Percentiles rank a stretch among this genome's conserved stretches.
Conservation (phyloP, 352 stramenopile genomes). For the Globisporangium solare region DNA sequence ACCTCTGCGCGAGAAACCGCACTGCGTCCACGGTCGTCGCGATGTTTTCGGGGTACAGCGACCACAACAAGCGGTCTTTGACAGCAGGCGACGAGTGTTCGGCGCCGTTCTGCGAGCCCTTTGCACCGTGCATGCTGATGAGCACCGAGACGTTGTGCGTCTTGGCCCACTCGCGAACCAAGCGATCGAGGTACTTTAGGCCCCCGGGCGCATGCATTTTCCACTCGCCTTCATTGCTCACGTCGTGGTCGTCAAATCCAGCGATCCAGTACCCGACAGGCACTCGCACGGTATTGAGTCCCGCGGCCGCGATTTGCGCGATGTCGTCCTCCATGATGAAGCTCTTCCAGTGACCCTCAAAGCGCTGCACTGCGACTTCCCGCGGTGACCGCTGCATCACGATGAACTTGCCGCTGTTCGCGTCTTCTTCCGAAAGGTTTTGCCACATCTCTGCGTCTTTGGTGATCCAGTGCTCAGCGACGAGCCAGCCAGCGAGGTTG, state of each 20-base stretch:
- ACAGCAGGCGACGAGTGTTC: conserved; percentile 51
- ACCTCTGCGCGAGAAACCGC: conserved; percentile 23
- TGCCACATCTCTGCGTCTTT: conserved; percentile 20
- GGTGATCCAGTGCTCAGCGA: conserved; percentile 34
- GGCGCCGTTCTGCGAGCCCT: conserved; percentile 52
- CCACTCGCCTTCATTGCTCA: conserved; percentile 34
- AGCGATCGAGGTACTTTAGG: conserved; percentile 49
- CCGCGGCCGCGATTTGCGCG: conserved; percentile 41
- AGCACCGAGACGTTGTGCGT: conserved; percentile 54
- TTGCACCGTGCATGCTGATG: conserved; percentile 42
- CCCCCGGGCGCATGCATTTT: conserved; percentile 35
- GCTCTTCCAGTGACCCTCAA: neutral
- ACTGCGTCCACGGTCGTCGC: conserved; percentile 20
- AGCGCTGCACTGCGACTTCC: neutral
- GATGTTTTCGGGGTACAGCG: conserved; percentile 18
- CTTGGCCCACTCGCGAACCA: conserved; percentile 40
- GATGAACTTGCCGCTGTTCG: neutral
- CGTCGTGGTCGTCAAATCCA: conserved; percentile 58
- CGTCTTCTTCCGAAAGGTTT: conserved; percentile 3
- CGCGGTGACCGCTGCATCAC: conserved; percentile 17
- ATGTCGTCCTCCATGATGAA: conserved; percentile 78
- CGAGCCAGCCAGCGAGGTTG: conserved; percentile 33
- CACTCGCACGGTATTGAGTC: conserved; percentile 80
- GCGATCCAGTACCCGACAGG: conserved; percentile 80
- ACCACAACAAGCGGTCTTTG: conserved; percentile 16